Percentiles rank a stretch among this genome's conserved stretches.
These are phyloP conservation scores for Geotrichum ghanense DNA, from an alignment of 805 yeast genomes.

Conservation along the genomic window DNA sequence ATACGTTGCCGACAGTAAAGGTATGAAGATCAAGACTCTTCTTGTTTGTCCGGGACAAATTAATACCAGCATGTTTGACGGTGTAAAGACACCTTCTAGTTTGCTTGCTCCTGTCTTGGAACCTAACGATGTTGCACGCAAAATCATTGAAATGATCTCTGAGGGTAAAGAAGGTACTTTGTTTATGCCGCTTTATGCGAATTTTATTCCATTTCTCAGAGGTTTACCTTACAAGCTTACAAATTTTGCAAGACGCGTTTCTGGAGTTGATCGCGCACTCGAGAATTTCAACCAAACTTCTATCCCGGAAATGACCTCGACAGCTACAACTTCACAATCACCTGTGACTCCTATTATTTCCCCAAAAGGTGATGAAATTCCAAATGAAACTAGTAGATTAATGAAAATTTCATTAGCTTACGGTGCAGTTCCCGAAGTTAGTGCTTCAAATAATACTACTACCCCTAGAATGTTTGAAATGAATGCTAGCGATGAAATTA, in stretches of 20 bases:
- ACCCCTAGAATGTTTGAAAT: no score
- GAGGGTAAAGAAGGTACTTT: slow-evolving; percentile 59
- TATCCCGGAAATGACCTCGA: no score
- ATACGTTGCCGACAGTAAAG: slow-evolving; percentile 22
- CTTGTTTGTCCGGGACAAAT: slow-evolving; percentile 84
- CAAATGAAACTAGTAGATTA: no score
- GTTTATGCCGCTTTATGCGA: slow-evolving; percentile 65
- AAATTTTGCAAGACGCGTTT: slow-evolving; percentile 38
- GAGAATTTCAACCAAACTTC: background rate
- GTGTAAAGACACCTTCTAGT: slow-evolving; percentile 62
- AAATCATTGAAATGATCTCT: slow-evolving; percentile 43
- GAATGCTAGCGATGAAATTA: no score
- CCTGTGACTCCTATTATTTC: no score
- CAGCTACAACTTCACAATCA: no score
- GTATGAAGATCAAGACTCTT: slow-evolving; percentile 52
- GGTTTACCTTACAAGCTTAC: slow-evolving; percentile 63
- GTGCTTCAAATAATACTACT: no score
- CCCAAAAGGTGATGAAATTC: no score
- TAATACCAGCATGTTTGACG: slow-evolving; percentile 60
- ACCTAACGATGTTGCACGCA: slow-evolving; percentile 51
- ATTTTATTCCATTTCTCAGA: slow-evolving; percentile 59
- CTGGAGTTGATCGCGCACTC: slow-evolving; percentile 53
- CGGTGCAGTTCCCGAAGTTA: no score
- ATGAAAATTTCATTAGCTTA: no score
- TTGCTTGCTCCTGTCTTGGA: slow-evolving; percentile 75